Conservation (phyloP, 768 basidiomycete species). For the Scleroderma citrinum region DNA sequence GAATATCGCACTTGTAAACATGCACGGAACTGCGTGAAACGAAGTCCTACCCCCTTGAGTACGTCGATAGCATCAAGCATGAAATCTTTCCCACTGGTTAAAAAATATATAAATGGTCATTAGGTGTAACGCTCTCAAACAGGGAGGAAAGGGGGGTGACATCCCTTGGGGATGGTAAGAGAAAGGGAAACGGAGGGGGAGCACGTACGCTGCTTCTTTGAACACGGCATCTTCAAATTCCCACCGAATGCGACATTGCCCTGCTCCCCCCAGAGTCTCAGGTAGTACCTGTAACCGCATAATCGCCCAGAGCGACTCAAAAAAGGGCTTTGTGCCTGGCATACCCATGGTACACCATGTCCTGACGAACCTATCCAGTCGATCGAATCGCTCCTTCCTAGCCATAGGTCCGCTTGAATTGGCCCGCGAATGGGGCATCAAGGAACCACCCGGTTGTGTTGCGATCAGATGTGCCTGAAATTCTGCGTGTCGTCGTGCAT, state of each 20-base stretch:
- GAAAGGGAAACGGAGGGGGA: constrained; percentile 7
- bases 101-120: constrained; percentile 8
- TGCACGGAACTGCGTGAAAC: constrained; percentile 10
- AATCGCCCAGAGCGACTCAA: constrained; percentile 60
- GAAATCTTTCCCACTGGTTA: constrained; percentile 80
- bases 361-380: constrained; percentile 66
- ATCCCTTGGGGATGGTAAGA: background rate
- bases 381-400: constrained; percentile 69
- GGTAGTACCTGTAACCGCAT: constrained; percentile 80
- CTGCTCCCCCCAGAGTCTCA: constrained; percentile 76
- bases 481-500: constrained; percentile 71
- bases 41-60: constrained; percentile 76
- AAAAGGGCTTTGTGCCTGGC: constrained; percentile 86
- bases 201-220: constrained; percentile 85
- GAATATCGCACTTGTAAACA: constrained; percentile 3
- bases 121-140: background rate
- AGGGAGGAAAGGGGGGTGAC: background rate
- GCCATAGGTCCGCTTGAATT: constrained; percentile 60
- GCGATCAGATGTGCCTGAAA: constrained; percentile 80
- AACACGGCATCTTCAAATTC: constrained; percentile 93
- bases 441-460: constrained; percentile 73
- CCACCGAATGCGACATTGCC: constrained; percentile 70
- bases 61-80: constrained; percentile 88
- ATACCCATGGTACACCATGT: constrained; percentile 84
- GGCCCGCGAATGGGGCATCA: constrained; percentile 68